Conservation (phyloP, 1,284 basidiomycete genomes). For the Sutorius eximius region DNA sequence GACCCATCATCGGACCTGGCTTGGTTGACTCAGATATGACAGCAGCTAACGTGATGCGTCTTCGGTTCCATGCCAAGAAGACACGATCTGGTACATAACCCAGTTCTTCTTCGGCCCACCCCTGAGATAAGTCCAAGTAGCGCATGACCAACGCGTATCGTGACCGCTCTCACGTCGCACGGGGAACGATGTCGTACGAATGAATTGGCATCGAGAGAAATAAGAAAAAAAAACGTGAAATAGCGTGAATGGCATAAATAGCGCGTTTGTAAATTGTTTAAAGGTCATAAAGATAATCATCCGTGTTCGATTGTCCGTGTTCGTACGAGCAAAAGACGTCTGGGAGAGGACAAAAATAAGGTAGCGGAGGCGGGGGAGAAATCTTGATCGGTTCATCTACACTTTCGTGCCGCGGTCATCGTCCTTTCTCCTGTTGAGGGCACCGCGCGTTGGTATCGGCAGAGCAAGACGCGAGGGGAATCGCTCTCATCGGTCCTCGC, state of each 20-base stretch:
- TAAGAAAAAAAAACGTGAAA: background rate
- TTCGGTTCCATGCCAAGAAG: background rate
- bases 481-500: conserved; percentile 9
- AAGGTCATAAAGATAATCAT: conserved; percentile 28
- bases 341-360: background rate
- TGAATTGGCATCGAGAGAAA: background rate
- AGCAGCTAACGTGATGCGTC: background rate
- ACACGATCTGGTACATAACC: background rate
- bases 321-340: background rate
- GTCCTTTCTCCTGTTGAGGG: background rate
- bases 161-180: conserved; percentile 12
- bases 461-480: background rate
- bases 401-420: background rate
- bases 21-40: background rate
- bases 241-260: conserved; percentile 31
- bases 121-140: background rate
- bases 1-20: background rate
- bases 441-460: conserved; percentile 1
- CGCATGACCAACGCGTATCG: conserved; percentile 1
- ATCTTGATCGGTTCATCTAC: background rate
- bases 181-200: background rate
- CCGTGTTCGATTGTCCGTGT: conserved; percentile 10
- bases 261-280: conserved; percentile 10
- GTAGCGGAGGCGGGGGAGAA: background rate
- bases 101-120: background rate